These are phyloP conservation scores for Suillus variegatus DNA, from an alignment of 768 basidiomycete species.

Conservation along the genomic window DNA sequence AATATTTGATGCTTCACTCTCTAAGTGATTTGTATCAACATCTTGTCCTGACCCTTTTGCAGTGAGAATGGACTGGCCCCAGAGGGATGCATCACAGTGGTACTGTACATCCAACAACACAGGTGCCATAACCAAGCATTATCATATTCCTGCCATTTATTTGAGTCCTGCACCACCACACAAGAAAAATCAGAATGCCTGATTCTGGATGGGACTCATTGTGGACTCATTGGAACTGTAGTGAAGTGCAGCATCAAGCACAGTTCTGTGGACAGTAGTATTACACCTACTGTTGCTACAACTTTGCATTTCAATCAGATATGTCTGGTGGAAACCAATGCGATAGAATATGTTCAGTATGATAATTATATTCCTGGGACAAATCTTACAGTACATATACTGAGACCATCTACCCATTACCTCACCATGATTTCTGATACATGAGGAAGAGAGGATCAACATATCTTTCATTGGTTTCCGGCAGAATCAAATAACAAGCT, in stretches of 20 bases:
- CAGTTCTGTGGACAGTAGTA: background rate
- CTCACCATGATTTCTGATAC: no score
- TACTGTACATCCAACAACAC: background rate
- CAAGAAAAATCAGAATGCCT: background rate
- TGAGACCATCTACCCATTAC: no score
- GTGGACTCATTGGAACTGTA: background rate
- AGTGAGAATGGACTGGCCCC: background rate
- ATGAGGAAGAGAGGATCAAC: no score
- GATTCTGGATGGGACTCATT: background rate
- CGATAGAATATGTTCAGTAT: no score
- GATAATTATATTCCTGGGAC: no score
- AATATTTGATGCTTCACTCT: background rate
- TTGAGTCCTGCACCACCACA: background rate
- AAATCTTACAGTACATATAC: no score
- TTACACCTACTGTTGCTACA: background rate
- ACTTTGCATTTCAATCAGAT: no score
- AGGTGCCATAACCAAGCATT: background rate
- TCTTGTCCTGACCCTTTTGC: background rate
- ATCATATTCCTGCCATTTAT: background rate
- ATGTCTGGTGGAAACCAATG: no score
- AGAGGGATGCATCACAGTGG: background rate
- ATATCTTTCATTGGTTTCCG: no score
- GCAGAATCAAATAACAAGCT: no score
- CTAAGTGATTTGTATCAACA: background rate
- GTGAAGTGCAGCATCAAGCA: no score